phyloP scores from a whole-genome alignment of 352 stramenopile genomes.

The Phytophthora sp. region DNA sequence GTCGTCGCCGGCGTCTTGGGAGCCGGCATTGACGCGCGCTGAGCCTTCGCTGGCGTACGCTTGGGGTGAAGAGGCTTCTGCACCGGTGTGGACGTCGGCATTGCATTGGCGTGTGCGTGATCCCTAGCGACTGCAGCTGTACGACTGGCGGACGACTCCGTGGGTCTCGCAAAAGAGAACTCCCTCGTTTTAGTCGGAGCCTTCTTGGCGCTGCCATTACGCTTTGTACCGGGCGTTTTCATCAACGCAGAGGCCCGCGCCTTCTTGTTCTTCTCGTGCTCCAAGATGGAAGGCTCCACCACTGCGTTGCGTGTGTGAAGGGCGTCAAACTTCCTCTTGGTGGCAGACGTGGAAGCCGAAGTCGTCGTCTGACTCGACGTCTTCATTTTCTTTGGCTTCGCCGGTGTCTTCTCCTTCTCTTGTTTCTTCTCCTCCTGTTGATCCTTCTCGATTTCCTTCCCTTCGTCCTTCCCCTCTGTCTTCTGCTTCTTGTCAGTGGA shows the following conservation, averaged over 20 bases:
- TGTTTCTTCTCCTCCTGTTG: background rate
- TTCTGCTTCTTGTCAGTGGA: constrained; percentile 4
- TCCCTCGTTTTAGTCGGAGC: constrained; percentile 19
- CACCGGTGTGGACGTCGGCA: background rate
- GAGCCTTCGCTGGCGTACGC: constrained; percentile 14
- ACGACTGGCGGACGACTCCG: constrained; percentile 34
- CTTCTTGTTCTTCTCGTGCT: constrained; percentile 39
- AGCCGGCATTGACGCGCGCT: constrained; percentile 19
- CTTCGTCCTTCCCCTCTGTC: constrained; percentile 4
- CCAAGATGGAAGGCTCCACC: constrained; percentile 4
- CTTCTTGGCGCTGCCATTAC: constrained; percentile 9
- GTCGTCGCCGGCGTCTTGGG: constrained; percentile 13
- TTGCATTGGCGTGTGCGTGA: constrained; percentile 28
- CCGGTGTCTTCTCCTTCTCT: constrained; percentile 1
- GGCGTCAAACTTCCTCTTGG: constrained; percentile 35
- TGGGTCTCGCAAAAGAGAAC: constrained; percentile 44
- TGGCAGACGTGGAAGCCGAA: constrained; percentile 17
- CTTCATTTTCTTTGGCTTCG: constrained; percentile 10
- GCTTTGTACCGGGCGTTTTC: constrained; percentile 15
- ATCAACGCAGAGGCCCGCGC: constrained; percentile 21
- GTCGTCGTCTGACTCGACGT: constrained; percentile 1
- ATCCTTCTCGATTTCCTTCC: constrained; percentile 3
- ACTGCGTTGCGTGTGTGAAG: constrained; percentile 8
- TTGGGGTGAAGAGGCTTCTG: constrained; percentile 13
- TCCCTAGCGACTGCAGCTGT: constrained; percentile 25